Percentiles rank a stretch among this genome's conserved stretches.
phyloP scores from a whole-genome alignment of 106 monocot genomes.

The Dendrobium catenatum region DNA sequence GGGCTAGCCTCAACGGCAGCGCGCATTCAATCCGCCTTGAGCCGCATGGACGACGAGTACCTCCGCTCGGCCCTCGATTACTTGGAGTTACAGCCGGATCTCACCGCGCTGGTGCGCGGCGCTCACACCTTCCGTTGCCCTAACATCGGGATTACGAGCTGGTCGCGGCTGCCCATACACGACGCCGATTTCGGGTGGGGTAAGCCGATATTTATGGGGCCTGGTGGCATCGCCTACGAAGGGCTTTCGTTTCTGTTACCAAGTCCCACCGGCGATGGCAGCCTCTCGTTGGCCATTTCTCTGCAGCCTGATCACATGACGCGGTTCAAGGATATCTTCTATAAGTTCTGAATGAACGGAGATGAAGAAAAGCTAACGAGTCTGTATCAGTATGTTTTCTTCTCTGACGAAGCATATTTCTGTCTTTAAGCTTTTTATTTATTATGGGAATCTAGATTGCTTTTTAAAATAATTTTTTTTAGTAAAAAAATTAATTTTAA shows the following conservation, averaged over 20 bases:
- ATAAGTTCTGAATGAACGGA: conserved; percentile 13
- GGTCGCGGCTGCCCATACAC: conserved; percentile 65
- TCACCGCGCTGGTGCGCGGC: conserved; percentile 52
- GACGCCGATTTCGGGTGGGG: conserved; percentile 96
- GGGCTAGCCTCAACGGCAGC: conserved; percentile 11
- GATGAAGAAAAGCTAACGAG: no score
- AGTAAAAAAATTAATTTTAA: no score
- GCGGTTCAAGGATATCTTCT: conserved; percentile 53
- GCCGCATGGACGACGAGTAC: conserved; percentile 72
- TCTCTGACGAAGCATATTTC: no score
- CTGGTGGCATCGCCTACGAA: conserved; percentile 62
- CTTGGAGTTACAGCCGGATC: conserved; percentile 71
- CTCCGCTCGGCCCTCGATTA: conserved; percentile 73
- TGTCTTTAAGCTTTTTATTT: no score
- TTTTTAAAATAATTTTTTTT: no score
- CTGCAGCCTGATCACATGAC: conserved; percentile 78
- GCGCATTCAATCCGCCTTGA: conserved; percentile 41
- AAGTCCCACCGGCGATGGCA: conserved; percentile 54
- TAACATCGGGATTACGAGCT: conserved; percentile 77
- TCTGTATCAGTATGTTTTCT: no score
- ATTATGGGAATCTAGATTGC: no score
- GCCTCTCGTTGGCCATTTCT: conserved; percentile 70
- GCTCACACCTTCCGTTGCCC: conserved; percentile 73
- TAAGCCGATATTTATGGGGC: conserved; percentile 71
- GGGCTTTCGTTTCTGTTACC: conserved; percentile 67